Base-by-base conservation (phyloP, 164 flowering plant genomes). In the Buxus sempervirens region DNA sequence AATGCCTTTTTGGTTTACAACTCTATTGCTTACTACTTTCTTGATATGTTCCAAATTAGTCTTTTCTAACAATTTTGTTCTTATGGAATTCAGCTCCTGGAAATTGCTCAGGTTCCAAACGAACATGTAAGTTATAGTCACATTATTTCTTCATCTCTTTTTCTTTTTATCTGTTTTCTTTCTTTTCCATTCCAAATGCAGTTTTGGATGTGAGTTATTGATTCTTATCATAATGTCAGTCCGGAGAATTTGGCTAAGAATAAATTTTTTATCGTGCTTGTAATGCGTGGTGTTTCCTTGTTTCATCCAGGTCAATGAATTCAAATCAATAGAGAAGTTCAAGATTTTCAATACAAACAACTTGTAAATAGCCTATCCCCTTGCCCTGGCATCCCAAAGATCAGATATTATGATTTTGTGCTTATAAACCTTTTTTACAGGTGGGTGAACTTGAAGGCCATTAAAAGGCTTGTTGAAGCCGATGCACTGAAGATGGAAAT, bases 401-500 rank as follows among this genome's bases (percentile, higher is more conserved):
- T 49, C 62, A 5, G 21, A 51, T 25, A 22, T 48, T 51, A 45
- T 1, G 24, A 66, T 68, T 63, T 61, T 38, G 45, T 70, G 56
- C 68, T 77, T 19, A 65, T 57, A 45, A n/a, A 59, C 24, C 3
- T 60, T 36, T 77, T 70, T 55, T 67, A 53, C 75, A 96, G 99
- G 87, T 96, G 99, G 99, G 96, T 91, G 73, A 91, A 91, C 79
- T 76, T 96, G 87, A 82, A 81, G 55, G 99, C 99, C 25, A 85
- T 96, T 66, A 88, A 93, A 75, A 89, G 96, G 81, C 96, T 96
- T 55, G 98, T 93, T 36, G 82, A 96, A 82, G 86, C 87, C 60
- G 90, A 90, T 79, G 96, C 96, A 56, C 86, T 96, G 20, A 93
- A 93, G 75, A 88, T 93, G 98, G 99, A 96, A 72, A 96, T 92